phyloP scores from a whole-genome alignment of 164 flowering plant genomes.

The Piper betle region DNA sequence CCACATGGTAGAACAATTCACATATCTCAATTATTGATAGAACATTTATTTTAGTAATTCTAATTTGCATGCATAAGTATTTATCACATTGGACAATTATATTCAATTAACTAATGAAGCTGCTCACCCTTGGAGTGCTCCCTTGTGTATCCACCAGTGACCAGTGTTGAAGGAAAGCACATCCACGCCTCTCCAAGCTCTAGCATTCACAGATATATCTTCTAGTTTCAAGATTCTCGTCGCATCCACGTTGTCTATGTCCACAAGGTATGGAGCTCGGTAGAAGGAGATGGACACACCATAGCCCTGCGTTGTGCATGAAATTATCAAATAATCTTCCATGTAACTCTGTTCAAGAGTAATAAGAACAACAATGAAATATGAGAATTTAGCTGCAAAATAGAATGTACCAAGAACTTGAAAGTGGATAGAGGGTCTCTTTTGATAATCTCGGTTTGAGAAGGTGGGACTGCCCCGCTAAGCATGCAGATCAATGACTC shows the following conservation, averaged over 20 bases:
- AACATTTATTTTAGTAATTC: not conserved
- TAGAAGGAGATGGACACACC: constrained; percentile 20
- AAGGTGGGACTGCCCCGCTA: constrained; percentile 24
- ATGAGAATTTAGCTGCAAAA: too few relatives aligned
- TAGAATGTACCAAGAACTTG: constrained; percentile 45
- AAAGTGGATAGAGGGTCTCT: constrained; percentile 71
- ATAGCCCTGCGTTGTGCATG: constrained; percentile 20
- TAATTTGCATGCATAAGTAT: not conserved
- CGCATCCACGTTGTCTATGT: constrained; percentile 21
- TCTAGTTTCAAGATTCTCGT: constrained; percentile 35
- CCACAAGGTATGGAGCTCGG: constrained; percentile 45
- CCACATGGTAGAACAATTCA: too few relatives aligned
- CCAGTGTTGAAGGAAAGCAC: constrained; percentile 53
- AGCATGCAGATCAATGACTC: constrained; percentile 84
- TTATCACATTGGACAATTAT: constrained; percentile 1
- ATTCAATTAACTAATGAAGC: too few relatives aligned
- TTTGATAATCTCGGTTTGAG: constrained; percentile 43
- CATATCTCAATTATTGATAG: not conserved
- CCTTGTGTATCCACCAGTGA: constrained; percentile 69
- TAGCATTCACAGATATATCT: constrained; percentile 25
- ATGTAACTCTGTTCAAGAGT: too few relatives aligned
- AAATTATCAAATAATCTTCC: not conserved
- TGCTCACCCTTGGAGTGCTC: constrained; percentile 37
- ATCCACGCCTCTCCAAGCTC: constrained; percentile 42
- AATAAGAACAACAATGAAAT: too few relatives aligned